Percentiles rank a stretch among this genome's conserved stretches.
Evolutionary conservation across 1,284 basidiomycete genomes (phyloP).

Genomic region (Thecaphora thlaspeos): DNA sequence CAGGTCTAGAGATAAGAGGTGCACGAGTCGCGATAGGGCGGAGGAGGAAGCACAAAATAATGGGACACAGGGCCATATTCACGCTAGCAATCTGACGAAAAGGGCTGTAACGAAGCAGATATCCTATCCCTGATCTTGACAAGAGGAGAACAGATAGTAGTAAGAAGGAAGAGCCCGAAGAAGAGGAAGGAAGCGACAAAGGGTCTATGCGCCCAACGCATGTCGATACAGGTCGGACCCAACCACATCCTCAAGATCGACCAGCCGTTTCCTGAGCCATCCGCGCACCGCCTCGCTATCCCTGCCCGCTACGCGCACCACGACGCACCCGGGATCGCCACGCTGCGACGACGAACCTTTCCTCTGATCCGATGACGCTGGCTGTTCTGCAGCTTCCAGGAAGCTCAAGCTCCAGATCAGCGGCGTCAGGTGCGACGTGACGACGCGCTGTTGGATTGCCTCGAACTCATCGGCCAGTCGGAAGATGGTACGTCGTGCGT

Average conservation of each 20-base stretch:
- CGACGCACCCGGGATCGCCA: conserved; percentile 60
- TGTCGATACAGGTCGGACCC: conserved; percentile 44
- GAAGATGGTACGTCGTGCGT: conserved; percentile 61
- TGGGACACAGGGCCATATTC: no score
- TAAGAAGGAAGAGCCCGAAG: no score
- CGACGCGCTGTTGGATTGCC: conserved; percentile 64
- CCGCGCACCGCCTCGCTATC: conserved; percentile 70
- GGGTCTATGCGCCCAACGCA: conserved; percentile 12
- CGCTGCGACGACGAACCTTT: no score
- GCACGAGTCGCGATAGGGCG: no score
- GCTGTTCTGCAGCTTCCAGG: conserved; percentile 25
- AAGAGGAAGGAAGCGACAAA: no score
- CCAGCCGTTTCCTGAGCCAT: conserved; percentile 68
- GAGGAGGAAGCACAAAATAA: no score
- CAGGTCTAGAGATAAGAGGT: no score
- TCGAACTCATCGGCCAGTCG: conserved; percentile 64
- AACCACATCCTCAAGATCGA: conserved; percentile 60
- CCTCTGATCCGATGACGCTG: no score
- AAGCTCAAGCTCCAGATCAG: conserved; percentile 76
- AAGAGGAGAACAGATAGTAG: no score
- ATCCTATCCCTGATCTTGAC: no score
- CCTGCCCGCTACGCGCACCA: conserved; percentile 72
- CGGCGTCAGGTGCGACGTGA: conserved; percentile 63
- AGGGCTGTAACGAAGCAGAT: no score
- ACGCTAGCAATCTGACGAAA: no score